phyloP scores from a whole-genome alignment of 2,329 filamentous ascomycete genomes.

The Alternaria ethzedia region DNA sequence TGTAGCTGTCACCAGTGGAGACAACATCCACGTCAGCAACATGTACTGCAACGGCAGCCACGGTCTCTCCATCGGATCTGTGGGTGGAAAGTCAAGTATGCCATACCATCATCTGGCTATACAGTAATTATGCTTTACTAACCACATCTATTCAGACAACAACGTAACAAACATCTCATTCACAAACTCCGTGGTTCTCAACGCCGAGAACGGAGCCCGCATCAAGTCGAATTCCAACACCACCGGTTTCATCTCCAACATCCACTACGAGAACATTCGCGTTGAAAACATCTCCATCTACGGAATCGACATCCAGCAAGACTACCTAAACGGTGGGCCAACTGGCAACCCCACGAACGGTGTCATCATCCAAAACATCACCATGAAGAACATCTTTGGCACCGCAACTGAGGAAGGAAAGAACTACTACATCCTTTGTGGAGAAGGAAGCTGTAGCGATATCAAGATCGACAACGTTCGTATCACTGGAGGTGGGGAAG shows the following conservation, averaged over 20 bases:
- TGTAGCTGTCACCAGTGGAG: constrained; percentile 62
- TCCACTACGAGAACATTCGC: constrained; percentile 25
- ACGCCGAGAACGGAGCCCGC: constrained; percentile 61
- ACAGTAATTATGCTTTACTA: neutral
- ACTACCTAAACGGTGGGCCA: constrained; percentile 55
- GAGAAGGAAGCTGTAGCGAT: constrained; percentile 55
- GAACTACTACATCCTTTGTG: constrained; percentile 62
- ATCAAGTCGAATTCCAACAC: constrained; percentile 61
- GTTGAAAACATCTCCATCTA: constrained; percentile 53
- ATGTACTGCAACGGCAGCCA: constrained; percentile 58
- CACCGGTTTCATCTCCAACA: constrained; percentile 49
- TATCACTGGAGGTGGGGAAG: constrained; percentile 47
- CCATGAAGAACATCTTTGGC: constrained; percentile 50
- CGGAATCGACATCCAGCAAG: constrained; percentile 58
- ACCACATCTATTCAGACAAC: constrained; percentile 33
- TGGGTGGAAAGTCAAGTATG: constrained; percentile 48
- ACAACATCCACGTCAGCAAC: constrained; percentile 37
- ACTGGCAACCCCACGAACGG: constrained; percentile 54
- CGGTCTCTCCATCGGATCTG: constrained; percentile 63
- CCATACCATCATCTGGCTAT: neutral
- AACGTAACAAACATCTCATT: constrained; percentile 51
- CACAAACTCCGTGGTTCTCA: constrained; percentile 53
- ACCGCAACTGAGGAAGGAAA: constrained; percentile 31
- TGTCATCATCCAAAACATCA: constrained; percentile 53
- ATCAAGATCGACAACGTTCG: constrained; percentile 59